Base-by-base conservation (phyloP, 495 filamentous ascomycete species). In the Polyplosphaeria fusca region DNA sequence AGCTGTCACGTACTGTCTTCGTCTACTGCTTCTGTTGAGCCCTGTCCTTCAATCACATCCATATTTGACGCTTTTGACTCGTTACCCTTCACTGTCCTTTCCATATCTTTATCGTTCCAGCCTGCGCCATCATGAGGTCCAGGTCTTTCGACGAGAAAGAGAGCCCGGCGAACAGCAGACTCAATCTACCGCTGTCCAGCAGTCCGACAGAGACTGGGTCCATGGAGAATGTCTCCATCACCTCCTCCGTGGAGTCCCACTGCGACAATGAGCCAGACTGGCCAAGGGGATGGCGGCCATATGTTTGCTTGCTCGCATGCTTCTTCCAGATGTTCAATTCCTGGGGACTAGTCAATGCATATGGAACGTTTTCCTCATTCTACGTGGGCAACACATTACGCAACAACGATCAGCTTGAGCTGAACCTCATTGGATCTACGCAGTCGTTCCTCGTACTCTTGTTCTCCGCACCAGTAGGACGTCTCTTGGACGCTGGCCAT, bases 301-400 rank as follows among this genome's bases (percentile, higher is more conserved):
- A 74, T 42, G 42, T 60, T 16, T 68, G 65, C 41, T 64, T 71
- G 35, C 46, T 74, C 5, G 70, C 65, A 2, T 73, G 74, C 22
- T 76, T 74, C 52, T 67, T 70, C 47, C 68, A 72, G 9, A 77
- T 77, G 74, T 74, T 70, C 55, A 73, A 74, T 39, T 69, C 68
- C 50, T 77, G 74, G 74, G 66, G 67, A 22, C 38, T 68, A 5
- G 69, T 75, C 22, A 73, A 74, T 42, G 67, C 68, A 14, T 76
- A 68, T 41, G 74, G 74, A 30, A 73, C 72, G 5, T 75, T 72
- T 43, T 58, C 69, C 11, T 70, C 69, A 4, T 73, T 65, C 53
- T 76, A 77, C 39, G 56, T 66, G 30, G 66, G 70, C 9, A 49
- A 68, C 38, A 58, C 75, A 5, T 52, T 76, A 14, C 59, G 60